Evolutionary conservation across 2,329 filamentous ascomycete species (phyloP).

Genomic region (Onygenales sp.): DNA sequence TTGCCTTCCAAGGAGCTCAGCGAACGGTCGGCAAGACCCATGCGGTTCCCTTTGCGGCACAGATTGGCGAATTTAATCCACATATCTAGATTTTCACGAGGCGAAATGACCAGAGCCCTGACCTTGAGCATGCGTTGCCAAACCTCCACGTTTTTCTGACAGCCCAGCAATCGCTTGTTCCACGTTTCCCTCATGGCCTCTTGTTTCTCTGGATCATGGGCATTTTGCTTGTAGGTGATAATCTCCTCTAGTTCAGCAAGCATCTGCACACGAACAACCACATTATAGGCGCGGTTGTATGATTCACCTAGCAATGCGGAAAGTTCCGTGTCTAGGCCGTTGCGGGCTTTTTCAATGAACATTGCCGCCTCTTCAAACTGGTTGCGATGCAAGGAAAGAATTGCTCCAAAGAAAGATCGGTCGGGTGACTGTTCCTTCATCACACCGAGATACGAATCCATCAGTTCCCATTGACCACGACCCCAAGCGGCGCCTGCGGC

Average conservation of each 20-base stretch:
- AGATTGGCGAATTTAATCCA: conserved; percentile 99
- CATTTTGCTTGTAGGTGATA: conserved; percentile 90
- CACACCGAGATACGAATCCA: conserved; percentile 92
- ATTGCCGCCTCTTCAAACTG: conserved; percentile 85
- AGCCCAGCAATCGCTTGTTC: conserved; percentile 90
- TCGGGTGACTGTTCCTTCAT: conserved; percentile 94
- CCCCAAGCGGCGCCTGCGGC: conserved; percentile 96
- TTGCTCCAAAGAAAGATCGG: conserved; percentile 93
- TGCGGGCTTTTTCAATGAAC: conserved; percentile 84
- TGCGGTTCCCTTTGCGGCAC: conserved; percentile 89
- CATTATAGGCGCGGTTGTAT: conserved; percentile 93
- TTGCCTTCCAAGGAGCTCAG: conserved; percentile 79
- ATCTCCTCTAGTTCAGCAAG: conserved; percentile 96
- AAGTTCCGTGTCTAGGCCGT: conserved; percentile 89
- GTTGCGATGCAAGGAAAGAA: conserved; percentile 87
- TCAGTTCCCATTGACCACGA: conserved; percentile 90
- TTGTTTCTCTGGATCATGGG: conserved; percentile 70
- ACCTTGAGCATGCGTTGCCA: conserved; percentile 98
- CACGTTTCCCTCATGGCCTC: conserved; percentile 86
- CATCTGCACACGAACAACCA: conserved; percentile 99
- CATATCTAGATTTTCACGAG: conserved; percentile 94
- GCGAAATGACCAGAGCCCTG: conserved; percentile 80
- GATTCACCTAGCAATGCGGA: conserved; percentile 96
- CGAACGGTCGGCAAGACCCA: conserved; percentile 91
- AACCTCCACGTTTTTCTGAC: conserved; percentile 93